Conservation (phyloP, 2,329 filamentous ascomycete species). For the Lasiodiplodia sp. region DNA sequence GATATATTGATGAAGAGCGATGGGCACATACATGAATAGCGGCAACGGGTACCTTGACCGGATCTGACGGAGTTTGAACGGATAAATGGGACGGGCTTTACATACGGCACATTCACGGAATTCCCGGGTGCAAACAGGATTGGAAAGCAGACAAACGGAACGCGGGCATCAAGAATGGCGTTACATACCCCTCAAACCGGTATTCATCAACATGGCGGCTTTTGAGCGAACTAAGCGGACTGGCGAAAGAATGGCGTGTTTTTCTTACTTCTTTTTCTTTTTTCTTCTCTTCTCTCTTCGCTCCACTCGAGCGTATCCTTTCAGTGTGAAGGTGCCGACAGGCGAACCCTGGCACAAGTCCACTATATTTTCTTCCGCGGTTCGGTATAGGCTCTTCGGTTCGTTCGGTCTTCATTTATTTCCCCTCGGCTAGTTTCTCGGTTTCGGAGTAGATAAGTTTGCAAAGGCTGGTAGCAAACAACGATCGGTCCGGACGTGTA, state of each 20-base stretch:
- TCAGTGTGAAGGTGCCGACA: background rate
- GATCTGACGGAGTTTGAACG: conserved; percentile 11
- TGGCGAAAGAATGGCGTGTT: conserved; percentile 15
- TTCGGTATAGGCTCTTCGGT: conserved; percentile 3
- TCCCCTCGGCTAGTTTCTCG: background rate
- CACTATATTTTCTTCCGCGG: background rate
- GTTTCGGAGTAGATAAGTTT: conserved; percentile 1
- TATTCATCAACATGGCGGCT: background rate
- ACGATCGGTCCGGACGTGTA: background rate
- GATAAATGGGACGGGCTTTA: conserved; percentile 7
- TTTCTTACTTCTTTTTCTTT: background rate
- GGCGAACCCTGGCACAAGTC: background rate
- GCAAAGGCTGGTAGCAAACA: background rate
- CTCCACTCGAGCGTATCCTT: background rate
- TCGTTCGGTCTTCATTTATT: background rate
- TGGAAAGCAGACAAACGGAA: conserved; percentile 7
- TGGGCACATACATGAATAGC: background rate
- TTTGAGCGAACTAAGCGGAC: background rate
- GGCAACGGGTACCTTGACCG: background rate
- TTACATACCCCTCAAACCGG: conserved; percentile 25
- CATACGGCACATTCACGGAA: background rate
- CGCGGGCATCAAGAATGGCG: conserved; percentile 26
- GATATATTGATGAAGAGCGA: background rate
- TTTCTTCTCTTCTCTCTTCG: background rate
- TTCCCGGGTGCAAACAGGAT: background rate